Evolutionary conservation across 2,329 filamentous ascomycete species (phyloP).

Genomic region (Sclerotinia subarctica): DNA sequence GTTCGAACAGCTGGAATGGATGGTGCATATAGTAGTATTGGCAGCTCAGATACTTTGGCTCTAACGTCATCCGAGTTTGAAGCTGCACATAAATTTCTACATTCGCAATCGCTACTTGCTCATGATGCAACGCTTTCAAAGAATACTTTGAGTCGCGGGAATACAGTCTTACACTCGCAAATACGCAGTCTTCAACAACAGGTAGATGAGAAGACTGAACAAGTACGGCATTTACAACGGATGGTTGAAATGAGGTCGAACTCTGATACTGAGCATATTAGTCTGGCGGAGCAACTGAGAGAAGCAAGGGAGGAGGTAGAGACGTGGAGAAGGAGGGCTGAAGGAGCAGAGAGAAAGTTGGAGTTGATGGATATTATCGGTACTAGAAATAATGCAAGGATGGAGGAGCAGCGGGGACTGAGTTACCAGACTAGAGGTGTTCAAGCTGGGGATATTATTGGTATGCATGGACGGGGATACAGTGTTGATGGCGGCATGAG

Average conservation of each 20-base stretch:
- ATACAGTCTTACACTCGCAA: constrained; percentile 46
- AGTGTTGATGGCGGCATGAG: constrained; percentile 18
- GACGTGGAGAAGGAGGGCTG: constrained; percentile 54
- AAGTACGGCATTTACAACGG: constrained; percentile 45
- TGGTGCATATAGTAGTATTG: constrained; percentile 15
- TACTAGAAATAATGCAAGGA: constrained; percentile 6
- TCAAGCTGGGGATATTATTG: neutral
- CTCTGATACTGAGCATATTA: constrained; percentile 39
- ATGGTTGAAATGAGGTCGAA: constrained; percentile 47
- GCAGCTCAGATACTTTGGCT: constrained; percentile 5
- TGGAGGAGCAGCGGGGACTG: neutral
- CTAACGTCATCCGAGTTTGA: constrained; percentile 10
- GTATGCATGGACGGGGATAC: constrained; percentile 5
- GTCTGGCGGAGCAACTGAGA: constrained; percentile 49
- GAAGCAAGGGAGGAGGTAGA: constrained; percentile 43
- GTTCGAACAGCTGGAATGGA: constrained; percentile 7
- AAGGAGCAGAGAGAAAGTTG: constrained; percentile 53
- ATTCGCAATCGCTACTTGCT: constrained; percentile 3
- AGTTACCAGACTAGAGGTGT: neutral
- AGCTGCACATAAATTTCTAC: constrained; percentile 3
- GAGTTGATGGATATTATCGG: constrained; percentile 37
- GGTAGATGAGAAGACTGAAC: constrained; percentile 47
- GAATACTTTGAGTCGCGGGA: constrained; percentile 27
- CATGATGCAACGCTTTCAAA: neutral
- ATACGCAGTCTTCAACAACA: constrained; percentile 50